Conservation (phyloP, 2,329 filamentous ascomycete species). For the Colletotrichum nymphaeae region DNA sequence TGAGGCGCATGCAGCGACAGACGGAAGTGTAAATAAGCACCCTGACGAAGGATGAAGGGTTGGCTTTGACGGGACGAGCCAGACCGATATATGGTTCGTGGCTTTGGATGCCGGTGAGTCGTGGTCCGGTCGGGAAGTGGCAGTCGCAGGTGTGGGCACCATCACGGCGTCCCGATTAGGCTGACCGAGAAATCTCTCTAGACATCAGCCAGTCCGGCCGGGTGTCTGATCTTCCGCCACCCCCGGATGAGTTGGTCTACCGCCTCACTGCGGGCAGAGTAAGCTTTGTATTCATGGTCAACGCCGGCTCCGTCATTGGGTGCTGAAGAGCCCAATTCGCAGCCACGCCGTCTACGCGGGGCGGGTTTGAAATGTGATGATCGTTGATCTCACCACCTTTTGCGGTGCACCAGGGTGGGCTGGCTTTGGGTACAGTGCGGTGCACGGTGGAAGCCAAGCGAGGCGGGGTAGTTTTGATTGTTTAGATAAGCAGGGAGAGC, state of each 20-base stretch:
- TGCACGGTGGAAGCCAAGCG: neutral
- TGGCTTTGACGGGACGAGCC: too few relatives aligned
- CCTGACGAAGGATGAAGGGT: too few relatives aligned
- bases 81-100: neutral
- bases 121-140: neutral
- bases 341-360: neutral
- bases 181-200: neutral
- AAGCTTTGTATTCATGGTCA: neutral
- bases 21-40: too few relatives aligned
- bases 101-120: constrained; percentile 7
- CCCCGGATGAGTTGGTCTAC: constrained; percentile 3
- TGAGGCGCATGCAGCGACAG: neutral
- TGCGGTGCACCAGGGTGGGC: neutral
- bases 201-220: neutral
- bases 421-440: constrained; percentile 5
- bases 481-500: neutral
- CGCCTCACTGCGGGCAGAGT: neutral
- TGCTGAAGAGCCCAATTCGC: neutral
- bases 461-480: neutral
- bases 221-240: neutral
- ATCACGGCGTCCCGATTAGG: neutral
- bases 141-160: neutral
- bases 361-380: constrained; percentile 4
- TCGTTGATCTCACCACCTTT: constrained; percentile 12
- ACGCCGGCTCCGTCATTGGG: constrained; percentile 17